Conservation (phyloP, 257 asterid species). For the Petrea volubilis region DNA sequence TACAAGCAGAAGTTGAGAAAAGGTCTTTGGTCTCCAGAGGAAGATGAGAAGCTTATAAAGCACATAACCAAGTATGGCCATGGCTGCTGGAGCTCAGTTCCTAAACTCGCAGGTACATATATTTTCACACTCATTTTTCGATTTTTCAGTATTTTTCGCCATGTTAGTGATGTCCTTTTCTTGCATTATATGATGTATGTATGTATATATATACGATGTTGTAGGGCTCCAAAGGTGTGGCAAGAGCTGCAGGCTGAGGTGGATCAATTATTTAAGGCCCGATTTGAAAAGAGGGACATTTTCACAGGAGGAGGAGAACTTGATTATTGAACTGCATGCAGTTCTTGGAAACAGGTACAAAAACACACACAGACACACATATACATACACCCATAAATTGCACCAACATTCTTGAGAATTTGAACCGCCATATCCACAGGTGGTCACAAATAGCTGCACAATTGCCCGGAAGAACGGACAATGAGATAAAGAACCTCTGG, state of each 20-base stretch:
- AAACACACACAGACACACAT: neutral
- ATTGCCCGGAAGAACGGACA: conserved; percentile 89
- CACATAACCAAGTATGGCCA: conserved; percentile 83
- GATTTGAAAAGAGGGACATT: conserved; percentile 92
- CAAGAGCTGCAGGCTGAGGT: conserved; percentile 88
- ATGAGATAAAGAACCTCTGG: conserved; percentile 91
- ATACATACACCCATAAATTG: neutral
- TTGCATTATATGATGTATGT: neutral
- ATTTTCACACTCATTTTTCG: neutral
- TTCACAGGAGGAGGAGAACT: conserved; percentile 77
- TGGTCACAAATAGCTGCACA: conserved; percentile 96
- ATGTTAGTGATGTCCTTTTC: neutral
- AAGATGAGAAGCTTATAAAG: conserved; percentile 87
- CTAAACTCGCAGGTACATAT: conserved; percentile 75
- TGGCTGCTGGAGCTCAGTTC: conserved; percentile 99
- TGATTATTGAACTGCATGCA: conserved; percentile 86
- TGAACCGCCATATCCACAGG: conserved; percentile 30
- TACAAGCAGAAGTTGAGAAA: conserved; percentile 84
- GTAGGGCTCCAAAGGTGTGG: conserved; percentile 90
- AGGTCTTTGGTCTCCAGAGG: conserved; percentile 99
- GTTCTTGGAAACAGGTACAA: conserved; percentile 84
- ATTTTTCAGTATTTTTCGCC: neutral
- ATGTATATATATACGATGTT: neutral
- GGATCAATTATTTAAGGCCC: conserved; percentile 93
- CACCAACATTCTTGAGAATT: neutral